Evolutionary conservation across 495 filamentous ascomycete species (phyloP).

Genomic region (Talaromyces wortmannii): DNA sequence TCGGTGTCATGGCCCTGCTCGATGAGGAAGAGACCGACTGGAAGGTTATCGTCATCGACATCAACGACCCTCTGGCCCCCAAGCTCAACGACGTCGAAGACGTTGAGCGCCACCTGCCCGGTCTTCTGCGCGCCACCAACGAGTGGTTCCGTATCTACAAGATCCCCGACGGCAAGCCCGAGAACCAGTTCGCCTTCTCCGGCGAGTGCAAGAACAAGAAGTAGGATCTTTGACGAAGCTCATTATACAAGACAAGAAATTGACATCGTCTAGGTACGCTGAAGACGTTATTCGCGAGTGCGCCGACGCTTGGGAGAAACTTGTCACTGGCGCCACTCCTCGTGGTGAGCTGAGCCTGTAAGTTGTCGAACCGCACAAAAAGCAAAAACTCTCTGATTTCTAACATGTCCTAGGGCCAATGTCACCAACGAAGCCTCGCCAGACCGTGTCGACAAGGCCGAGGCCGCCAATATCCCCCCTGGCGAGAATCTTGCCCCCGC

Average conservation of each 20-base stretch:
- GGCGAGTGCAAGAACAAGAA: constrained; percentile 99
- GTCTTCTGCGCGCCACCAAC: constrained; percentile 93
- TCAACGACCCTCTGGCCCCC: constrained; percentile 92
- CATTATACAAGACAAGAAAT: background rate
- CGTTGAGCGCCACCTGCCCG: constrained; percentile 96
- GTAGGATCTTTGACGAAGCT: constrained; percentile 16
- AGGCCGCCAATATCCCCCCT: constrained; percentile 65
- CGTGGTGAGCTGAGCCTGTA: constrained; percentile 76
- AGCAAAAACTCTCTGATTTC: constrained; percentile 3
- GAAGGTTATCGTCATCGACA: constrained; percentile 99
- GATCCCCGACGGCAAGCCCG: constrained; percentile 99
- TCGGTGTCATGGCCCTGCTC: constrained; percentile 98
- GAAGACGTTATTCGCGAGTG: constrained; percentile 93
- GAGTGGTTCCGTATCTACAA: constrained; percentile 99
- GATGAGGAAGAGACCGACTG: constrained; percentile 99
- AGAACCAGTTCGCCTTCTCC: constrained; percentile 99
- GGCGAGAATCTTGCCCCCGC: constrained; percentile 71
- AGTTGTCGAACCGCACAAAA: constrained; percentile 23
- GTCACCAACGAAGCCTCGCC: constrained; percentile 61
- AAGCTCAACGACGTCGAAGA: constrained; percentile 99
- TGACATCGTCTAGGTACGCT: constrained; percentile 58
- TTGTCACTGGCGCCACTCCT: constrained; percentile 81
- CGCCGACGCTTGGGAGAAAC: constrained; percentile 91
- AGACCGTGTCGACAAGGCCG: constrained; percentile 53
- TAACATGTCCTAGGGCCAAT: constrained; percentile 62